phyloP scores from a whole-genome alignment of 2,329 filamentous ascomycete species.

The Penicillium sp. region DNA sequence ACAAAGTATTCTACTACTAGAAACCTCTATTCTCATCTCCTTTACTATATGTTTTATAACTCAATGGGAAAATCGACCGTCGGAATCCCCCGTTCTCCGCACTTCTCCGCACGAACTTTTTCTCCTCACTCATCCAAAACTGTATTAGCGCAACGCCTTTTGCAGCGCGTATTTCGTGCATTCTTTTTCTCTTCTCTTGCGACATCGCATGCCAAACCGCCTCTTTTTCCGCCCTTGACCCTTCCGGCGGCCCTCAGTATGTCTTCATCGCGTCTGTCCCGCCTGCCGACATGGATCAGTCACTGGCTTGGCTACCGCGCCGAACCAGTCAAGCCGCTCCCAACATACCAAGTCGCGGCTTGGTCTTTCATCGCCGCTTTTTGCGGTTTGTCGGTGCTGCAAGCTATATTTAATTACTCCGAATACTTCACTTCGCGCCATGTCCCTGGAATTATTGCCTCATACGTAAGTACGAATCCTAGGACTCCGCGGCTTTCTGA shows the following conservation, averaged over 20 bases:
- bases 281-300: constrained; percentile 31
- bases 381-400: constrained; percentile 30
- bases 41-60: background rate
- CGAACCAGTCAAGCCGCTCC: constrained; percentile 27
- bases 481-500: background rate
- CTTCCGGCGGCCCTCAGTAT: constrained; percentile 8
- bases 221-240: background rate
- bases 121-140: constrained; percentile 18
- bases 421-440: constrained; percentile 29
- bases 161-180: background rate
- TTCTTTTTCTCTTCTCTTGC: background rate
- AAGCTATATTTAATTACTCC: constrained; percentile 33
- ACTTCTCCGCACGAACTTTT: constrained; percentile 19
- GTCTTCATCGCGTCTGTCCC: constrained; percentile 25
- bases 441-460: constrained; percentile 33
- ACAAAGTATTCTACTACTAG: too few species aligned
- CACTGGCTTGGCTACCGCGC: constrained; percentile 35
- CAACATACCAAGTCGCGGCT: constrained; percentile 25
- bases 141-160: constrained; percentile 10
- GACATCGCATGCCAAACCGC: background rate
- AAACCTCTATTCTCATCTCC: too few species aligned
- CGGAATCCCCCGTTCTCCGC: constrained; percentile 8
- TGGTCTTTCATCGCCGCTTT: constrained; percentile 35
- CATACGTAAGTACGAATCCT: constrained; percentile 24
- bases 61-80: background rate